A percentile compares a stretch with the other conserved stretches of the same genome.
Conservation (phyloP, 2,329 filamentous ascomycete species). For the Seiridium cupressi region DNA sequence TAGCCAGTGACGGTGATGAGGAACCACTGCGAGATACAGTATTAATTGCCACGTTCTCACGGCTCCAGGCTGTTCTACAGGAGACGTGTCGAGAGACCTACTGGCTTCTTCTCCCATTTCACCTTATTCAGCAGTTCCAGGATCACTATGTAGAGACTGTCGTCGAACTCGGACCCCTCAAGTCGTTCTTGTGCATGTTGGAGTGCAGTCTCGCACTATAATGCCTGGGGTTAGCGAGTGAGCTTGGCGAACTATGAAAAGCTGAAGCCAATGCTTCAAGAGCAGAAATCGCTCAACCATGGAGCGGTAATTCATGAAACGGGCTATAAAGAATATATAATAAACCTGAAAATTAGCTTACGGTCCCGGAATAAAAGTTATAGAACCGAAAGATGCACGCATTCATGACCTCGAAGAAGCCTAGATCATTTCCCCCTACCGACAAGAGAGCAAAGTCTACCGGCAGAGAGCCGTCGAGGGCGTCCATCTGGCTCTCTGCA, state of each 20-base stretch:
- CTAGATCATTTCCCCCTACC: slow-evolving; percentile 48
- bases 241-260: too few relatives aligned
- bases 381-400: slow-evolving; percentile 50
- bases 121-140: slow-evolving; percentile 41
- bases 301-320: too few relatives aligned
- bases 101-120: slow-evolving; percentile 41
- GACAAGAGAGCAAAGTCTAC: slow-evolving; percentile 43
- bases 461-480: slow-evolving; percentile 34
- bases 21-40: slow-evolving; percentile 24
- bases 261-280: too few relatives aligned
- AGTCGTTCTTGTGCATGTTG: slow-evolving; percentile 30
- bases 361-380: slow-evolving; percentile 43
- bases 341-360: too few relatives aligned
- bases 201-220: slow-evolving; percentile 36
- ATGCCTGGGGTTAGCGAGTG: too few relatives aligned
- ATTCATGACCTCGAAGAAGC: slow-evolving; percentile 49
- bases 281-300: too few relatives aligned
- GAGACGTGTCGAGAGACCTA: not conserved
- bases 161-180: slow-evolving; percentile 34
- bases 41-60: too few relatives aligned
- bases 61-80: too few relatives aligned
- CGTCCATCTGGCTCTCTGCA: slow-evolving; percentile 38
- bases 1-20: slow-evolving; percentile 45
- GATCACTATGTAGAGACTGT: slow-evolving; percentile 35
- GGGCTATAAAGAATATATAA: too few relatives aligned